These are phyloP conservation scores for Thielaviopsis ethacetica DNA, from an alignment of 2,329 filamentous ascomycete species.

Conservation along the genomic window DNA sequence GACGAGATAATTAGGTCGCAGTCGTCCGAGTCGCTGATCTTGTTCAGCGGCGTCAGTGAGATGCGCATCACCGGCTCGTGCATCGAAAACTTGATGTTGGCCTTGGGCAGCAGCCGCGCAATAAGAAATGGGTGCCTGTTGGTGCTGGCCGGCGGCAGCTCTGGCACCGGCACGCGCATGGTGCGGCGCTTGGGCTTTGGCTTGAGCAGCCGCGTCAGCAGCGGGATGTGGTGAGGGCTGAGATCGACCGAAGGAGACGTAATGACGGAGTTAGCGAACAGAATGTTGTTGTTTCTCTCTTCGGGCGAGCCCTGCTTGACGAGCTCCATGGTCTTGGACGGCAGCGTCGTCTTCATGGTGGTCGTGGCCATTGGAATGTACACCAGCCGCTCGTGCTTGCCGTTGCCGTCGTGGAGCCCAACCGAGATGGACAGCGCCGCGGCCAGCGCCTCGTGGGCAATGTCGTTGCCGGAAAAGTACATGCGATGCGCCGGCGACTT, in stretches of 20 bases:
- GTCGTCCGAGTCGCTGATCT: slow-evolving; percentile 52
- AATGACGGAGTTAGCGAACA: slow-evolving; percentile 90
- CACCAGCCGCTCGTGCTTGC: slow-evolving; percentile 68
- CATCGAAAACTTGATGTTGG: slow-evolving; percentile 86
- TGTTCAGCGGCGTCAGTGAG: slow-evolving; percentile 59
- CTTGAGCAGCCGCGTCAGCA: slow-evolving; percentile 62
- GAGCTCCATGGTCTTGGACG: slow-evolving; percentile 81
- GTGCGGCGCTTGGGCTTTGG: slow-evolving; percentile 21
- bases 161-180: not conserved
- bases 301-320: slow-evolving; percentile 53
- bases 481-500: slow-evolving; percentile 91
- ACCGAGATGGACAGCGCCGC: slow-evolving; percentile 86
- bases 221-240: slow-evolving; percentile 77
- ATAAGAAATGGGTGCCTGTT: slow-evolving; percentile 27
- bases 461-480: slow-evolving; percentile 88
- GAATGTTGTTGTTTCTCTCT: slow-evolving; percentile 85
- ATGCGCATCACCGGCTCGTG: slow-evolving; percentile 92
- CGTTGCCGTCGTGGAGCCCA: slow-evolving; percentile 78
- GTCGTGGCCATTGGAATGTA: slow-evolving; percentile 98
- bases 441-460: slow-evolving; percentile 85
- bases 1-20: slow-evolving; percentile 93
- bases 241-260: slow-evolving; percentile 91
- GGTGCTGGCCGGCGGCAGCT: slow-evolving; percentile 20
- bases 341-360: slow-evolving; percentile 81
- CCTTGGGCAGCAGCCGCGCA: slow-evolving; percentile 82